These are phyloP conservation scores for Serpula lacrymans DNA, from an alignment of 768 basidiomycete genomes.

Conservation along the genomic window DNA sequence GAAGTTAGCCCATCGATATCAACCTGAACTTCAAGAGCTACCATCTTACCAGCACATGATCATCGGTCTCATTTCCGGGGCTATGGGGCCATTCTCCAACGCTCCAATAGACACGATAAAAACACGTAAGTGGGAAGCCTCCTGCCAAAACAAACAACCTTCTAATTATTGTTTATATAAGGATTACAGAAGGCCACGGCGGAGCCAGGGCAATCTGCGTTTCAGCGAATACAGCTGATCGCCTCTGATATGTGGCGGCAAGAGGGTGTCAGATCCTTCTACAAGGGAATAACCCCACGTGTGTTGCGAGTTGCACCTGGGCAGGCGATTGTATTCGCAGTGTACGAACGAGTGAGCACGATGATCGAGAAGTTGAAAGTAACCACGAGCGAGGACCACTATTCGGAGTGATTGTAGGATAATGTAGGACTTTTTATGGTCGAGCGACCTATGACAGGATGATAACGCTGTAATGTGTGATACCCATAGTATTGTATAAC, in stretches of 20 bases:
- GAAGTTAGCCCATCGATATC: slow-evolving; percentile 69
- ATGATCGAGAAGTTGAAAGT: slow-evolving; percentile 68
- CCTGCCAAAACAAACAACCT: slow-evolving; percentile 2
- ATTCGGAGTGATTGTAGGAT: slow-evolving; percentile 51
- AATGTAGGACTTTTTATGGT: background rate
- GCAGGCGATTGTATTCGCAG: slow-evolving; percentile 95
- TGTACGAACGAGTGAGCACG: slow-evolving; percentile 85
- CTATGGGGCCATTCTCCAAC: slow-evolving; percentile 98
- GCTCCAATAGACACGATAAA: slow-evolving; percentile 95
- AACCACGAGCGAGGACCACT: slow-evolving; percentile 56
- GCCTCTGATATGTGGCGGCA: slow-evolving; percentile 90
- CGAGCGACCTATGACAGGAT: background rate
- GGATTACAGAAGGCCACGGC: slow-evolving; percentile 86
- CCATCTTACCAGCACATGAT: slow-evolving; percentile 96
- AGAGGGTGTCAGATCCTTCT: slow-evolving; percentile 89
- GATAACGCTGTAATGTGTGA: slow-evolving; percentile 5
- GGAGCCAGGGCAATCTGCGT: slow-evolving; percentile 67
- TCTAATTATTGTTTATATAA: slow-evolving; percentile 18
- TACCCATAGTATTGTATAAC: background rate
- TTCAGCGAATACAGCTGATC: slow-evolving; percentile 76
- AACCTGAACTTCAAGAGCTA: slow-evolving; percentile 75
- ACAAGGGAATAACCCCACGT: slow-evolving; percentile 97
- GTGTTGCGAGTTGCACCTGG: slow-evolving; percentile 96
- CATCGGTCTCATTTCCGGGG: slow-evolving; percentile 93
- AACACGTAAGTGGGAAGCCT: slow-evolving; percentile 60